A percentile compares a stretch with the other conserved stretches of the same genome.
phyloP scores from a whole-genome alignment of 208 protist species.

The Tritrichomonas musculus region DNA sequence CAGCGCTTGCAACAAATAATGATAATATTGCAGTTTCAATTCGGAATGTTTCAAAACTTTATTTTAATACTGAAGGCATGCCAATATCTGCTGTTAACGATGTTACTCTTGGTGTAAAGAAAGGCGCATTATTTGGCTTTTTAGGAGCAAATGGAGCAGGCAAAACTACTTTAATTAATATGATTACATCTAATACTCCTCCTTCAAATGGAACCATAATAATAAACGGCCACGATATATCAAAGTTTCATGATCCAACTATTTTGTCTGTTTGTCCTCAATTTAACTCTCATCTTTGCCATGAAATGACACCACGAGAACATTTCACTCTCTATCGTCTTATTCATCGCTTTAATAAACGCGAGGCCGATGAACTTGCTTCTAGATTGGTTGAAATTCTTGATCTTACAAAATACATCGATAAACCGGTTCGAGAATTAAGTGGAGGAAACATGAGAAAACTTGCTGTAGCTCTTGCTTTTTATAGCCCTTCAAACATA shows the following conservation, averaged over 20 bases:
- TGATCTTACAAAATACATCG: not conserved
- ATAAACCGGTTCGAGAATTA: not conserved
- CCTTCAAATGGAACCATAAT: slow-evolving; percentile 38
- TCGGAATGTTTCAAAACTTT: not conserved
- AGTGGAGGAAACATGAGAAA: slow-evolving; percentile 8
- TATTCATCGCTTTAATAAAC: too few relatives aligned
- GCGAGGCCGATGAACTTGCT: not conserved
- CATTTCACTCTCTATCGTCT: slow-evolving; percentile 1
- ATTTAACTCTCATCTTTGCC: slow-evolving; percentile 10
- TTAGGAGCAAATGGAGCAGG: slow-evolving; percentile 42
- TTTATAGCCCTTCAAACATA: not conserved
- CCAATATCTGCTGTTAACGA: slow-evolving; percentile 9
- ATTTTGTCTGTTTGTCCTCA: slow-evolving; percentile 18
- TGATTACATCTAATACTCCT: slow-evolving; percentile 18
- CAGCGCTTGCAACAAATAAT: not conserved
- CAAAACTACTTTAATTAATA: slow-evolving; percentile 40
- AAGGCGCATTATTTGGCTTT: slow-evolving; percentile 14
- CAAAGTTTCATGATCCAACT: not conserved
- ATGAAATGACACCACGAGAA: not conserved
- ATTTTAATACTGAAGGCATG: slow-evolving; percentile 21
- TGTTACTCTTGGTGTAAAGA: slow-evolving; percentile 12
- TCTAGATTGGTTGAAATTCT: not conserved
- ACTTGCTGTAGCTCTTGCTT: not conserved
- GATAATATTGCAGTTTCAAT: not conserved
- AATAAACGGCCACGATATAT: not conserved